Base-by-base conservation (phyloP, 805 yeast species). In the Candida corydali region DNA sequence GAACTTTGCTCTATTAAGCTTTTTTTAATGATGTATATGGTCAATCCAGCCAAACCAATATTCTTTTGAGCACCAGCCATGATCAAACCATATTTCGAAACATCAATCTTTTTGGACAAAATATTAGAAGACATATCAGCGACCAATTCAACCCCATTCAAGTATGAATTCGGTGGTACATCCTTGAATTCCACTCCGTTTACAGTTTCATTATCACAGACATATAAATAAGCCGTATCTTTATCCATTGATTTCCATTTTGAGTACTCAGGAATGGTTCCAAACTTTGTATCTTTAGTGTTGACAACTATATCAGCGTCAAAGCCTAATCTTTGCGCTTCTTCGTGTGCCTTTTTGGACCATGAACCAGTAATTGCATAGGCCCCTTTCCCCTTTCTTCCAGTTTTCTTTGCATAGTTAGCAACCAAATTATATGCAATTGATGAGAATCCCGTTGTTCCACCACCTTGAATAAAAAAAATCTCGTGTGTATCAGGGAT, bases 1-100 rank as follows among this genome's bases (percentile, higher is more conserved):
- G 77, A 48, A 3, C 87, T 78, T 45, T 78, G 78, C 18, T 79
- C 83, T 18, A 93, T 63, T 38, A 93, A 71, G 1, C 80, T 55
- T 59, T 88, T 91, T 63, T 86, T 87, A 61, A 89, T 81, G 51
- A 93, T 91, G 60, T 88, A 91, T 44, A 93, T 73, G 11, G 97
- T 83, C 46, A 93, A 76, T 26, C 99, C 98, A 8, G 99, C 97
- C 54, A 93, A 69, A 38, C 99, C 98, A 55, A 93, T 87, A 60
- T 93, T 93, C 65, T 93, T 93, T 65, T 93, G 99, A 18, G 98
- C 99, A 44, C 99, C 99, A 14, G 96, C 98, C 77, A 89, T 80
- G 43, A 93, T 81, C 18, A 88, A 67, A 35, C 96, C 98, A 55
- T 77, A 91, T 60, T 86, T 81, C 38, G 85, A 67, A 28, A 93